These are phyloP conservation scores for Hypoxylon sp. DNA, from an alignment of 2,329 filamentous ascomycete genomes.

Conservation along the genomic window DNA sequence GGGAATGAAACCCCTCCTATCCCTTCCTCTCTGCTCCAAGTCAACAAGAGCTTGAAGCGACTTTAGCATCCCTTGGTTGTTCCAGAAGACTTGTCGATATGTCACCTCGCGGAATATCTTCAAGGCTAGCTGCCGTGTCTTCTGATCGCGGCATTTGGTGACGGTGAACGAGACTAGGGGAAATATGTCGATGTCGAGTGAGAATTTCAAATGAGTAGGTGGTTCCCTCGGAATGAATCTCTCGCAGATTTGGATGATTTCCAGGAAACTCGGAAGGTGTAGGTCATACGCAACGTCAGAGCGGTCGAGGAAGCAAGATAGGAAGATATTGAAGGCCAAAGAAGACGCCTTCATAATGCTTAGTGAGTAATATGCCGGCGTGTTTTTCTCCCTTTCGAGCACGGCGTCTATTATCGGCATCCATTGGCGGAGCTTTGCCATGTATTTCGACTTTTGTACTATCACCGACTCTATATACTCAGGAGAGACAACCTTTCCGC, in stretches of 20 bases:
- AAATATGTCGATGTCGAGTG: slow-evolving; percentile 46
- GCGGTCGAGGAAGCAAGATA: slow-evolving; percentile 45
- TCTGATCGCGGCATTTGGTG: slow-evolving; percentile 45
- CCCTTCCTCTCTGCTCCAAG: slow-evolving; percentile 42
- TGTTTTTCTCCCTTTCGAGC: slow-evolving; percentile 28
- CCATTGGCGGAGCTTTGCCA: slow-evolving; percentile 40
- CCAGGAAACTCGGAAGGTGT: slow-evolving; percentile 39
- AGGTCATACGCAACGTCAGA: slow-evolving; percentile 45
- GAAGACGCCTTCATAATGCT: slow-evolving; percentile 41
- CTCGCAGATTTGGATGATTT: slow-evolving; percentile 43
- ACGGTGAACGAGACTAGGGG: slow-evolving; percentile 46
- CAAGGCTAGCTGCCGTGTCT: slow-evolving; percentile 39
- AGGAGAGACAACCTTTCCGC: slow-evolving; percentile 23
- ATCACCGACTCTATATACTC: slow-evolving; percentile 23
- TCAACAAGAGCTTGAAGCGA: slow-evolving; percentile 42
- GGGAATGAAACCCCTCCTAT: slow-evolving; percentile 41
- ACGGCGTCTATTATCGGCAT: slow-evolving; percentile 35
- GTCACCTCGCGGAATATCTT: slow-evolving; percentile 42
- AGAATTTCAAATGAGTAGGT: slow-evolving; percentile 34
- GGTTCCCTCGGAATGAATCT: slow-evolving; percentile 39
- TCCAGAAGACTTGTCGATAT: slow-evolving; percentile 45
- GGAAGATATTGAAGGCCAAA: slow-evolving; percentile 38
- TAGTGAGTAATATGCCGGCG: slow-evolving; percentile 18
- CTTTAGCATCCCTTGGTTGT: slow-evolving; percentile 42
- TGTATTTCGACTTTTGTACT: slow-evolving; percentile 32